Percentiles rank a stretch among this genome's conserved stretches.
Evolutionary conservation across 495 filamentous ascomycete species (phyloP).

Genomic region (Aspergillus nanangensis): DNA sequence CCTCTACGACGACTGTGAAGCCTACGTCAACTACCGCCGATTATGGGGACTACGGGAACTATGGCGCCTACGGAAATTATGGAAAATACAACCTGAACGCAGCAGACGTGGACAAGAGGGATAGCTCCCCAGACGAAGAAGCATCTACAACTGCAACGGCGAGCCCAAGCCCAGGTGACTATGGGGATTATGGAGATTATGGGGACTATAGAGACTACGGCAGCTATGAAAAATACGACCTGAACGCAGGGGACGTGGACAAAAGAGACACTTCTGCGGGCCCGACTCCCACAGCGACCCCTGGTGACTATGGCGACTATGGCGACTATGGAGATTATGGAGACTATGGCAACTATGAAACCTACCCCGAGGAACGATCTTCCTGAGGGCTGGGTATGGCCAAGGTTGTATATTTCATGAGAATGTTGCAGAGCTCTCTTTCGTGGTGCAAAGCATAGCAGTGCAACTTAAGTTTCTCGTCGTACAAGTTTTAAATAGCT

Average conservation of each 20-base stretch:
- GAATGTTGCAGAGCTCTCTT: too few species aligned
- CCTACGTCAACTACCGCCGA: background rate
- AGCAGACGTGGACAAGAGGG: background rate
- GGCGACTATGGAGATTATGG: constrained; percentile 6
- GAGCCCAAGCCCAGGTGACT: background rate
- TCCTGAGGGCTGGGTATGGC: background rate
- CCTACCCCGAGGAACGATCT: constrained; percentile 9
- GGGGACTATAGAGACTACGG: constrained; percentile 1
- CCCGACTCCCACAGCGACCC: background rate
- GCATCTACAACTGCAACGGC: background rate
- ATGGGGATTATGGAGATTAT: background rate
- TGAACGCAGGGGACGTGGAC: background rate
- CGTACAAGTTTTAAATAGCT: too few species aligned
- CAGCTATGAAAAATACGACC: background rate
- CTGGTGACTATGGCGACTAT: background rate
- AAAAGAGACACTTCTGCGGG: background rate
- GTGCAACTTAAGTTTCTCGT: too few species aligned
- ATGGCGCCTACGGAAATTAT: background rate
- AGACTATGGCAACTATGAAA: constrained; percentile 7
- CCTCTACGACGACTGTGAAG: background rate
- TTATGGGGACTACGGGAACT: constrained; percentile 6
- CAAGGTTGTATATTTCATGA: too few species aligned
- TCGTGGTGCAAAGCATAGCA: too few species aligned
- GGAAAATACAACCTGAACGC: too few species aligned
- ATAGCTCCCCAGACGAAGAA: background rate